phyloP scores from a whole-genome alignment of 2,329 filamentous ascomycete genomes.

The Ascochyta pisi region DNA sequence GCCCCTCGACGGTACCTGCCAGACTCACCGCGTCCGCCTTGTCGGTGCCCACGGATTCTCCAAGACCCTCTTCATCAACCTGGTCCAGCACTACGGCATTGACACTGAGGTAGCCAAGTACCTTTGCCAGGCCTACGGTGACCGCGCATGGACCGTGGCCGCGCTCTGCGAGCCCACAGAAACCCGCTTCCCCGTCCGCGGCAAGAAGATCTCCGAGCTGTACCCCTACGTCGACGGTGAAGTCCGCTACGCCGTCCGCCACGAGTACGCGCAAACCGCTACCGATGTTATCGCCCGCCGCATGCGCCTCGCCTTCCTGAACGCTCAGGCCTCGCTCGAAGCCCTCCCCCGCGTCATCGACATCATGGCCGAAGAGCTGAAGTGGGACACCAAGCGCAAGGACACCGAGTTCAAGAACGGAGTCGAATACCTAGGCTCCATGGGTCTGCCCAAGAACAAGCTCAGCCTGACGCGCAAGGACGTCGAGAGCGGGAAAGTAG shows the following conservation, averaged over 20 bases:
- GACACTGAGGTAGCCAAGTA: conserved; percentile 94
- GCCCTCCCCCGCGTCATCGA: conserved; percentile 86
- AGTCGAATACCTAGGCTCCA: conserved; percentile 64
- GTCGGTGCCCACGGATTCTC: conserved; percentile 87
- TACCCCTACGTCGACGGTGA: conserved; percentile 95
- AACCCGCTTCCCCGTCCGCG: conserved; percentile 80
- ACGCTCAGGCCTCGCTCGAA: conserved; percentile 88
- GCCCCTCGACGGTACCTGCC: conserved; percentile 74
- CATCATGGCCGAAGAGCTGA: conserved; percentile 83
- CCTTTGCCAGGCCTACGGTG: conserved; percentile 85
- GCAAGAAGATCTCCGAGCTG: conserved; percentile 77
- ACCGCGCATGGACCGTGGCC: conserved; percentile 90
- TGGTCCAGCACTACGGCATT: conserved; percentile 91
- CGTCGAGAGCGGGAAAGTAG: conserved; percentile 61
- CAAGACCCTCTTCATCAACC: conserved; percentile 90
- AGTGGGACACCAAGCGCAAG: conserved; percentile 76
- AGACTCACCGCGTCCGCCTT: conserved; percentile 82
- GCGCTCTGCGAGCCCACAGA: conserved; percentile 79
- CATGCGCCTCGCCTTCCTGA: conserved; percentile 86
- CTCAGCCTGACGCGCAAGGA: conserved; percentile 63
- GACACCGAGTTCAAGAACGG: conserved; percentile 81
- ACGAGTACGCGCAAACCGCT: conserved; percentile 92
- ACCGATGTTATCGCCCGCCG: conserved; percentile 86
- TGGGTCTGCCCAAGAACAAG: conserved; percentile 67
- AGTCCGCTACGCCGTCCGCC: conserved; percentile 82